A percentile compares a stretch with the other conserved stretches of the same genome.
phyloP scores from a whole-genome alignment of 139 green algal species.

The Chlorokybus atmophyticus region DNA sequence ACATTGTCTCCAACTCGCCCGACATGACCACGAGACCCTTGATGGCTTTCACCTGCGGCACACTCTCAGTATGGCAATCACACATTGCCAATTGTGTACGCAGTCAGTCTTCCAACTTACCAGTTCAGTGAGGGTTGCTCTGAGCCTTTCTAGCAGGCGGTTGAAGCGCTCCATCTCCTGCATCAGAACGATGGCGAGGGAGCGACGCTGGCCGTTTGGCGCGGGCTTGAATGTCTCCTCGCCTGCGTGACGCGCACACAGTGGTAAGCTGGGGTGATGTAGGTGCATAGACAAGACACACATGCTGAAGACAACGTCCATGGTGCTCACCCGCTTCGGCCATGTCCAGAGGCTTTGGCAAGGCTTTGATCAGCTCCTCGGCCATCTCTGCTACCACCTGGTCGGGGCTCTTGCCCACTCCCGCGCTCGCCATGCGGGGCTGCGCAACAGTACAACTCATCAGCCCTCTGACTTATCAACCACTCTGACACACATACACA shows the following conservation, averaged over 20 bases:
- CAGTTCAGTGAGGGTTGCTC: slow-evolving; percentile 43
- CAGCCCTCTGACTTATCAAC: neutral
- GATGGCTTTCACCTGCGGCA: slow-evolving; percentile 69
- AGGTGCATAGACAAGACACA: too few species aligned
- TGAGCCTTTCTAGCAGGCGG: slow-evolving; percentile 32
- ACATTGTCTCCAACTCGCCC: slow-evolving; percentile 59
- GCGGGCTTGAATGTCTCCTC: neutral
- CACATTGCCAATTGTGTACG: too few species aligned
- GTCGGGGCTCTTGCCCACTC: slow-evolving; percentile 33
- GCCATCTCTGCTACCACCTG: slow-evolving; percentile 44
- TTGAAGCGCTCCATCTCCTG: slow-evolving; percentile 60
- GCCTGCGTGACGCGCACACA: slow-evolving; percentile 11
- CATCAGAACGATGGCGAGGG: slow-evolving; percentile 54
- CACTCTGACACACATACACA: too few species aligned
- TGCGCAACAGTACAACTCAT: neutral
- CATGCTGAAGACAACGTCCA: too few species aligned
- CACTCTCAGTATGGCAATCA: too few species aligned
- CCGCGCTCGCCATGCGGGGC: too few species aligned
- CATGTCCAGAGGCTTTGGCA: slow-evolving; percentile 17
- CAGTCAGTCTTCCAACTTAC: too few species aligned
- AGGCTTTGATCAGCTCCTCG: slow-evolving; percentile 28
- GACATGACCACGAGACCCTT: slow-evolving; percentile 72
- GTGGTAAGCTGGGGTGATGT: slow-evolving; percentile 53
- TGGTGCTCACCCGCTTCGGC: slow-evolving; percentile 22
- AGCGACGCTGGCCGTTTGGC: slow-evolving; percentile 45